Percentiles rank a stretch among this genome's conserved stretches.
Evolutionary conservation across 225 moss, liverwort and hornwort genomes (phyloP).

Genomic region (Polytrichum commune): DNA sequence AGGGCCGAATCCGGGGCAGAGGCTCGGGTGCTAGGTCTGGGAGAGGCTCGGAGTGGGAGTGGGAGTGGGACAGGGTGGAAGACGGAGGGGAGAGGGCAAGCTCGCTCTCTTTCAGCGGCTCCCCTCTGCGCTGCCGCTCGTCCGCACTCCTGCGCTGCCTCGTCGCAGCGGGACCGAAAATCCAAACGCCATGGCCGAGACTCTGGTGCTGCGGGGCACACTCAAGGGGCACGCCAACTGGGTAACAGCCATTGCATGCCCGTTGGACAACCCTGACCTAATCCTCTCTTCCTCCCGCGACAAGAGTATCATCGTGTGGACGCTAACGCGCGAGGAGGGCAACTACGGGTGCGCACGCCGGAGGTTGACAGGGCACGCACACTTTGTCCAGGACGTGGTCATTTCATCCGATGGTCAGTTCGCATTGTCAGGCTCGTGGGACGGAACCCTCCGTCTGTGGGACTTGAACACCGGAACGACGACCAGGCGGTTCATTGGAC

Average conservation of each 20-base stretch:
- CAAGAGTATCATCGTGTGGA: slow-evolving; percentile 92
- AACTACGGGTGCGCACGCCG: slow-evolving; percentile 77
- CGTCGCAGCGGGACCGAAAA: slow-evolving; percentile 8
- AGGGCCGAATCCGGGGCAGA: no score
- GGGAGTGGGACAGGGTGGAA: neutral
- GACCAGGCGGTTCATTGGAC: slow-evolving; percentile 83
- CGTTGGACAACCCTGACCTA: slow-evolving; percentile 89
- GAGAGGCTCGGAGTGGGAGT: neutral
- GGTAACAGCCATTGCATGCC: slow-evolving; percentile 98
- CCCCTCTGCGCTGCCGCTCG: neutral
- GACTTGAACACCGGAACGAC: slow-evolving; percentile 88
- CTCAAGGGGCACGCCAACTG: slow-evolving; percentile 86
- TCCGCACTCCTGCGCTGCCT: neutral
- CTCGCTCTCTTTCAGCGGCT: neutral
- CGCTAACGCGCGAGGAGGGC: slow-evolving; percentile 68
- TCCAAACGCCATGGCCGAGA: slow-evolving; percentile 71
- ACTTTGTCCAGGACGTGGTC: slow-evolving; percentile 86
- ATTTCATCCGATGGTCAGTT: slow-evolving; percentile 93
- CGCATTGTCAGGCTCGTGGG: slow-evolving; percentile 91
- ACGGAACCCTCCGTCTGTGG: slow-evolving; percentile 86
- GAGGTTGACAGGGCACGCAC: slow-evolving; percentile 79
- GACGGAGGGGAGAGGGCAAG: neutral
- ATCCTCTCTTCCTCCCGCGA: slow-evolving; percentile 87
- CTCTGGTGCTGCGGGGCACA: slow-evolving; percentile 70
- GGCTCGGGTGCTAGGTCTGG: slow-evolving; percentile 5